Evolutionary conservation across 2,329 filamentous ascomycete genomes (phyloP).

Genomic region (Apiospora arundinis): DNA sequence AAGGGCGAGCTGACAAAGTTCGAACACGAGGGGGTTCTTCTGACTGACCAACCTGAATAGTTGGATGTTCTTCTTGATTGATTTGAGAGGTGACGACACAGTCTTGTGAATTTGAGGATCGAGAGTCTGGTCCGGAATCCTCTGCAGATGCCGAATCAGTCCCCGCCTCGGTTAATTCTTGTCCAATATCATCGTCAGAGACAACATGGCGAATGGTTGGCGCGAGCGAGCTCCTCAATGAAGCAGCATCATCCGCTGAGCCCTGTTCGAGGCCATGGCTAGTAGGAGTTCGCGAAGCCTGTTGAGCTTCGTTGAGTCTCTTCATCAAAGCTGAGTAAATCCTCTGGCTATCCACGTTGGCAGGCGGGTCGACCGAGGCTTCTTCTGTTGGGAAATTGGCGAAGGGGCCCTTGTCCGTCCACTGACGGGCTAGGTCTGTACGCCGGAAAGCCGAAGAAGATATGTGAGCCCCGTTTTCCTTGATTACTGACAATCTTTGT

Average conservation of each 20-base stretch:
- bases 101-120: neutral
- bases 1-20: conserved; percentile 49
- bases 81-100: neutral
- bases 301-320: conserved; percentile 51
- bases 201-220: conserved; percentile 37
- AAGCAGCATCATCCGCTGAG: neutral
- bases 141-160: neutral
- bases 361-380: conserved; percentile 23
- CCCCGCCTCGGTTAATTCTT: neutral
- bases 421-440: neutral
- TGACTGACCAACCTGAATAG: neutral
- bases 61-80: neutral
- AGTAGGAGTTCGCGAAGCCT: conserved; percentile 24
- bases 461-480: conserved; percentile 57
- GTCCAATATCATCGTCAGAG: conserved; percentile 25
- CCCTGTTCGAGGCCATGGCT: neutral
- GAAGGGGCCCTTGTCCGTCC: neutral
- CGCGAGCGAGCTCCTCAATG: conserved; percentile 28
- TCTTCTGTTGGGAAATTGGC: neutral
- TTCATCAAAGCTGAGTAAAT: conserved; percentile 71
- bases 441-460: conserved; percentile 45
- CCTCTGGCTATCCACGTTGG: conserved; percentile 59
- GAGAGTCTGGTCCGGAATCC: too few relatives aligned
- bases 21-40: conserved; percentile 27
- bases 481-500: conserved; percentile 69